Percentiles rank a stretch among this genome's conserved stretches.
phyloP scores from a whole-genome alignment of 306 rosid genomes.

The Pterocarpus macrocarpus region DNA sequence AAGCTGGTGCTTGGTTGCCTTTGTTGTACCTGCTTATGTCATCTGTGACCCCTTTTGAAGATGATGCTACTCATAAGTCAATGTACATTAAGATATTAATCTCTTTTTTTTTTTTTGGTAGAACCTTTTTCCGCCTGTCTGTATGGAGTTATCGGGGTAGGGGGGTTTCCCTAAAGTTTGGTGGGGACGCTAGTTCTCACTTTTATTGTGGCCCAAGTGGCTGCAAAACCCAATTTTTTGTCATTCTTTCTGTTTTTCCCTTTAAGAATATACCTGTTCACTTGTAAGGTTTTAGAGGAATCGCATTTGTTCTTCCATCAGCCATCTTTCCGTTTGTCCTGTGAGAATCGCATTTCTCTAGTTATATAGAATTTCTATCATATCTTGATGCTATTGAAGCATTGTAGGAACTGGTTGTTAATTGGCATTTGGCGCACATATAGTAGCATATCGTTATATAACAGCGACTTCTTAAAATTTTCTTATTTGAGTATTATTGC shows the following conservation, averaged over 20 bases:
- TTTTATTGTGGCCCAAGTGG: background rate
- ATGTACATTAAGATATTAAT: slow-evolving; percentile 46
- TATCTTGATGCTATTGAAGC: background rate
- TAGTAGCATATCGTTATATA: too few species aligned
- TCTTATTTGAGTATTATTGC: too few species aligned
- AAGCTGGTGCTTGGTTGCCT: slow-evolving; percentile 31
- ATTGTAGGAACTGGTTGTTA: background rate
- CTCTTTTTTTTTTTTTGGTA: slow-evolving; percentile 2
- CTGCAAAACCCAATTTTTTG: background rate
- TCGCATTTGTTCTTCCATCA: background rate
- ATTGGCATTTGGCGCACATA: too few species aligned
- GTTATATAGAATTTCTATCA: background rate
- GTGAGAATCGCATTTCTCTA: too few species aligned
- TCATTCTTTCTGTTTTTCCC: background rate
- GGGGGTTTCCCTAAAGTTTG: background rate
- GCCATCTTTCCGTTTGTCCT: too few species aligned
- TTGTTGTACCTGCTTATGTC: slow-evolving; percentile 44
- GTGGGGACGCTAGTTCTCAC: background rate
- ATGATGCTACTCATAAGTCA: slow-evolving; percentile 40
- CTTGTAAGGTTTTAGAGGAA: background rate
- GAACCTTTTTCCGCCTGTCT: background rate
- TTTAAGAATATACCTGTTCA: background rate
- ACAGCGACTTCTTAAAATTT: too few species aligned
- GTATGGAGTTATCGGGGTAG: slow-evolving; percentile 1
- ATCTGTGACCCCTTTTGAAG: slow-evolving; percentile 25